Base-by-base conservation (phyloP, 495 filamentous ascomycete species). In the Penicillium maclennaniae region DNA sequence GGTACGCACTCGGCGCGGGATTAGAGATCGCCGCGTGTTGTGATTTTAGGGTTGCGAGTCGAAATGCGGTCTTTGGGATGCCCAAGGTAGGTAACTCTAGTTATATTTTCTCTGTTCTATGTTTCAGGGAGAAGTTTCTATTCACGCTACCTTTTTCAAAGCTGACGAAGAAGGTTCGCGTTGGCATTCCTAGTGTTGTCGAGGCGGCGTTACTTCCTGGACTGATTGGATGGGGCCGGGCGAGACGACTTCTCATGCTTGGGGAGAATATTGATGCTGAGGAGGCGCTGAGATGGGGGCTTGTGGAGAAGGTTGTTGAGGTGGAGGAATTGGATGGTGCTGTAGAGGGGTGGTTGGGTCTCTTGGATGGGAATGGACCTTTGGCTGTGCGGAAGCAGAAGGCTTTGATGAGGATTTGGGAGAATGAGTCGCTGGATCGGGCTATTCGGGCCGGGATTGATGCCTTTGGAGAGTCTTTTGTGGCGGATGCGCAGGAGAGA, bases 151-250 rank as follows among this genome's bases (percentile, higher is more conserved):
- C 19, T 7, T n/a, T n/a, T 19, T 16, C 4, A 10, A 12, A 14
- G 14, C 31, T 34, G 15, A 34, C 31, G 31, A 14, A 14, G 10
- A 14, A 65, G 62, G 59, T 62, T 6, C 50, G 51, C 17, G 51
- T 66, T 23, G 57, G 60, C 0, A 60, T 66, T 17, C 63, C 63
- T 7, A 63, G 60, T 27, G 63, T 66, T 3, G 63, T 66, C 27
- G 60, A 66, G 45, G 60, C 60, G 6, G 60, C 63, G 4, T 39
- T 63, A 10, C 50, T 66, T 1, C 63, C 60, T 19, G 58, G 55
- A 2, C 46, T 64, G 17, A 64, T 62, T 31, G 56, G 58, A 3
- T 67, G 63, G 60, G 60, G 63, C 2, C 57, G 55, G 8, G 61
- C 63, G 2, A 51, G 63, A 36, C 60, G 55, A n/a, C 36, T 66